Percentiles rank a stretch among this genome's conserved stretches.
Evolutionary conservation across 805 yeast genomes (phyloP).

Genomic region (Yarrowia sp.): DNA sequence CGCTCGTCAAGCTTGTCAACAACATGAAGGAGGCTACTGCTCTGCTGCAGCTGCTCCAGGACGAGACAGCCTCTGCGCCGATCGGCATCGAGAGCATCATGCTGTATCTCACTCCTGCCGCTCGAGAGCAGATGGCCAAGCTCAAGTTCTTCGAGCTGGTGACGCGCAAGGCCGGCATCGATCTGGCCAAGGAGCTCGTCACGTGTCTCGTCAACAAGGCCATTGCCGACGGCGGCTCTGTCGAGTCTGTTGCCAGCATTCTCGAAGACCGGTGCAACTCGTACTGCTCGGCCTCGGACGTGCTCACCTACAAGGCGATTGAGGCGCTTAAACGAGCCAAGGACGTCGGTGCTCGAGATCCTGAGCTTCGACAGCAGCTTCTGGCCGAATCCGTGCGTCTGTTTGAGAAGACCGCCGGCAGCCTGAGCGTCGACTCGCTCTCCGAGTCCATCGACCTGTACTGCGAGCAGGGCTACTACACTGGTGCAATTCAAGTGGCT

Average conservation of each 20-base stretch:
- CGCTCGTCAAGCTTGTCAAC: conserved; percentile 68
- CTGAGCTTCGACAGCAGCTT: conserved; percentile 64
- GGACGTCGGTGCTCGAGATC: conserved; percentile 62
- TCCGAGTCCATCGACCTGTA: conserved; percentile 77
- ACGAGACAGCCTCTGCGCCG: conserved; percentile 50
- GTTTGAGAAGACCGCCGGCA: conserved; percentile 75
- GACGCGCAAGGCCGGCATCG: conserved; percentile 61
- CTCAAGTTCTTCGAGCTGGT: conserved; percentile 74
- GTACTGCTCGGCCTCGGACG: conserved; percentile 91
- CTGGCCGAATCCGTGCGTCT: conserved; percentile 71
- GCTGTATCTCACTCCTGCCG: conserved; percentile 62
- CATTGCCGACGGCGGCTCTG: conserved; percentile 87
- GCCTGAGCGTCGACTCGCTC: conserved; percentile 72
- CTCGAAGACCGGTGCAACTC: conserved; percentile 92
- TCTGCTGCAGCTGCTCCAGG: conserved; percentile 75
- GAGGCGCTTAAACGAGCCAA: conserved; percentile 88
- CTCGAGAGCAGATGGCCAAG: conserved; percentile 63
- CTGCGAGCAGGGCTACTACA: conserved; percentile 71
- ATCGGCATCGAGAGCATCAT: conserved; percentile 63
- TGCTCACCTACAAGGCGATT: conserved; percentile 86
- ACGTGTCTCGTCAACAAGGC: conserved; percentile 86
- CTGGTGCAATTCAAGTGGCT: conserved; percentile 82
- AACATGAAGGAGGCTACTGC: conserved; percentile 88
- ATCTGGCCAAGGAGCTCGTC: conserved; percentile 77
- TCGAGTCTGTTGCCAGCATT: conserved; percentile 82